phyloP scores from a whole-genome alignment of 495 filamentous ascomycete species.

The Penicillium robsamsonii region DNA sequence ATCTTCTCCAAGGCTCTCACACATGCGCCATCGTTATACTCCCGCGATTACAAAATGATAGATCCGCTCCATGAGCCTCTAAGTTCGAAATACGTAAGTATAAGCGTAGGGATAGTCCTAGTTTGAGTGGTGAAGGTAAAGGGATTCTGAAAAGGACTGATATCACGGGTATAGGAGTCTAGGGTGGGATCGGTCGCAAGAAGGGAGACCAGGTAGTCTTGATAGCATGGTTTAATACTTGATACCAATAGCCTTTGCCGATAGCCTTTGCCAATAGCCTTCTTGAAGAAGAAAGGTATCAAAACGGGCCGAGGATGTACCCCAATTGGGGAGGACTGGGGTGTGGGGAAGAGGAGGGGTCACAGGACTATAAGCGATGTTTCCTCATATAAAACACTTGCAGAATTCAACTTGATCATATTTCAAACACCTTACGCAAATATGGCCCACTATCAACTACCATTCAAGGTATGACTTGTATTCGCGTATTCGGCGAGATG shows the following conservation, averaged over 20 bases:
- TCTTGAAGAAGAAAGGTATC: neutral
- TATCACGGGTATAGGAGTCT: slow-evolving; percentile 22
- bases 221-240: slow-evolving; percentile 23
- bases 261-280: slow-evolving; percentile 5
- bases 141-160: slow-evolving; percentile 30
- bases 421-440: neutral
- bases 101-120: slow-evolving; percentile 19
- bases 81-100: slow-evolving; percentile 15
- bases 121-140: slow-evolving; percentile 17
- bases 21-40: neutral
- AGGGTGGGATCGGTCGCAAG: slow-evolving; percentile 7
- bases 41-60: slow-evolving; percentile 24
- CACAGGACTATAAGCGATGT: neutral
- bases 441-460: slow-evolving; percentile 41
- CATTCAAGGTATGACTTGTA: slow-evolving; percentile 36
- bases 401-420: neutral
- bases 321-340: neutral
- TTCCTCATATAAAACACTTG: neutral
- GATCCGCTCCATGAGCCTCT: too few relatives aligned
- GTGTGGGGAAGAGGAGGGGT: too few relatives aligned
- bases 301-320: neutral
- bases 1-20: neutral
- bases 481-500: slow-evolving; percentile 19
- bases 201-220: slow-evolving; percentile 19
- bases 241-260: slow-evolving; percentile 5